Base-by-base conservation (phyloP, 1,284 basidiomycete genomes). In the Boletellus dicymbophilus region DNA sequence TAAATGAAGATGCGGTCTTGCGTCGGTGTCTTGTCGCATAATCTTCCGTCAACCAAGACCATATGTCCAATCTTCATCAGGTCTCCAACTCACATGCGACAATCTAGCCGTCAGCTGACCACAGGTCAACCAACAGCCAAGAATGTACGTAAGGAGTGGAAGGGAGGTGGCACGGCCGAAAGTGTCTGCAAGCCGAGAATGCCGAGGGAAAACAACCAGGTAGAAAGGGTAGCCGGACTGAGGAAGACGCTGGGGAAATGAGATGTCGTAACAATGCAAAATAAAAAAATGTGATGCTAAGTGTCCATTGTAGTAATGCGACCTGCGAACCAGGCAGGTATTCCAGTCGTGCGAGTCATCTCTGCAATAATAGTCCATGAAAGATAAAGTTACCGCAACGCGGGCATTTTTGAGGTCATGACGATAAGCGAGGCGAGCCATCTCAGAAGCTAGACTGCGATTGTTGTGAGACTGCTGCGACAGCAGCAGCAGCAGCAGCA, bases 1-100 rank as follows among this genome's bases (percentile, higher is more conserved):
- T 75, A 77, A 82, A 72, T 76, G 71, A 72, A 73, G 74, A 36
- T 67, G 71, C 71, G 76, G 84, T 87, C 85, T 83, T 87, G 83
- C 72, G 84, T 84, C 77, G 58, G 70, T 78, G 79, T 81, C 81
- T 74, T 77, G 75, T 75, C 76, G 38, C 13, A 31, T 11, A 7
- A 54, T 49, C 65, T 71, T 71, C 61, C 71, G 71, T 80, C 77
- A 64, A 80, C 73, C 73, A 57, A 58, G 54, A 66, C 69, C 63
- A 55, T 62, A 58, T 58, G 55, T 69, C 72, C 73, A 60, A 72
- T 62, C 59, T 72, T 79, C 79, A 76, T 79, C 73, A 71, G 68
- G 60, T 67, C 49, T 70, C 62, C 61, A 49, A 58, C 67, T 66
- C 63, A n/a, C 20, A 56, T 27, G 47, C 48, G 11, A 26, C 13